phyloP scores from a whole-genome alignment of 306 rosid species.

The Malus orientalis region DNA sequence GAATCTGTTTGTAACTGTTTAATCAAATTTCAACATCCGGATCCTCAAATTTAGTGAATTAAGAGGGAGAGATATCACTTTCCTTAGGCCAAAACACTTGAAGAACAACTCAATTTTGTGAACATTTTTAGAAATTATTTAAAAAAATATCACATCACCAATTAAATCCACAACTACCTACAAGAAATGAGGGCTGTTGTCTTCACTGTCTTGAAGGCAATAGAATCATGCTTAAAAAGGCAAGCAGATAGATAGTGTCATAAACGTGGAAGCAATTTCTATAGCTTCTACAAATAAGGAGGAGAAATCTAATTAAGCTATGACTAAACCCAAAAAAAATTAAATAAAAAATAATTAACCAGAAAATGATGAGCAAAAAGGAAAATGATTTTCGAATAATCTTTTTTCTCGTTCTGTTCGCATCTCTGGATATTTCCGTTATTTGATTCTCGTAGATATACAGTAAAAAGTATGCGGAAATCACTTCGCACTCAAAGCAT shows the following conservation, averaged over 20 bases:
- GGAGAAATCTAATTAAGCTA: background rate
- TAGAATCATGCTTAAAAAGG: background rate
- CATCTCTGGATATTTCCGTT: rapidly evolving
- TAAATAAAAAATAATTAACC: background rate
- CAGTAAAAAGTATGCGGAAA: rapidly evolving
- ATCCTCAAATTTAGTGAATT: rapidly evolving
- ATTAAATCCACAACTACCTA: constrained; percentile 1
- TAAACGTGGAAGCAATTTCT: background rate
- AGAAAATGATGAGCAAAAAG: background rate
- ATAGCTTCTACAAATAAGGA: background rate
- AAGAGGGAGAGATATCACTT: too few relatives aligned
- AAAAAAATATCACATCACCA: background rate
- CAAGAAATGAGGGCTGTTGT: background rate
- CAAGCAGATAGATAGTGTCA: background rate
- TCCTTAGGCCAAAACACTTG: background rate
- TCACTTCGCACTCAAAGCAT: background rate
- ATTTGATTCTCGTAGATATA: too few relatives aligned
- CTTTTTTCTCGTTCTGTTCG: too few relatives aligned
- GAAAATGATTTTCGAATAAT: background rate
- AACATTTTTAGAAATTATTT: background rate
- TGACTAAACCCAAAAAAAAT: too few relatives aligned
- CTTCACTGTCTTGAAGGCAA: background rate
- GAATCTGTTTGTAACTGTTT: rapidly evolving
- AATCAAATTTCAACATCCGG: too few relatives aligned
- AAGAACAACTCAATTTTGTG: background rate